Conservation (phyloP, 768 basidiomycete species). For the Suillus discolor region DNA sequence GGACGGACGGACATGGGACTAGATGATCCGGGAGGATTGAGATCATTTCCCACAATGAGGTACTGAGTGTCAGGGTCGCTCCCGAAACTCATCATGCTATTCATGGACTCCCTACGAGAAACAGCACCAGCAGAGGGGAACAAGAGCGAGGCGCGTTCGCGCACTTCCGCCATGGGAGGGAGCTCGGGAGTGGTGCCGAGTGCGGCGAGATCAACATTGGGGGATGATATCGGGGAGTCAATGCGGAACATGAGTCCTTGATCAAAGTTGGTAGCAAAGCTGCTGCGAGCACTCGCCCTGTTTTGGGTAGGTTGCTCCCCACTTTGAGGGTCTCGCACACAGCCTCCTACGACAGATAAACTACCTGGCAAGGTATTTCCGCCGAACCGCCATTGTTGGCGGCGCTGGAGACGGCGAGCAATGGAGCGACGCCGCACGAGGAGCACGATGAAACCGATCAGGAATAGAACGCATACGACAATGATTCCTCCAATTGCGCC, state of each 20-base stretch:
- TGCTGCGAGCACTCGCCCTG: slow-evolving; percentile 49
- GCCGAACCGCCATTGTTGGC: slow-evolving; percentile 49
- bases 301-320: slow-evolving; percentile 22
- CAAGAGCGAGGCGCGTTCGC: slow-evolving; percentile 33
- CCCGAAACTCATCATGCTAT: slow-evolving; percentile 40
- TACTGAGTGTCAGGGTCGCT: slow-evolving; percentile 44
- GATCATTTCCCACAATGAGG: slow-evolving; percentile 33
- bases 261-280: slow-evolving; percentile 66
- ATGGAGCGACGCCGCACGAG: slow-evolving; percentile 49
- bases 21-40: slow-evolving; percentile 28
- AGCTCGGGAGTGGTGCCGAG: slow-evolving; percentile 35
- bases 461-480: slow-evolving; percentile 30
- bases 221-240: slow-evolving; percentile 24
- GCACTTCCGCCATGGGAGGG: slow-evolving; percentile 60
- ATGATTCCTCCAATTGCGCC: slow-evolving; percentile 53
- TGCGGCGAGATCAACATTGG: slow-evolving; percentile 11
- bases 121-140: slow-evolving; percentile 28
- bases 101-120: slow-evolving; percentile 39
- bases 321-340: slow-evolving; percentile 15
- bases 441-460: slow-evolving; percentile 41
- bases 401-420: slow-evolving; percentile 43
- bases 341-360: slow-evolving; percentile 15
- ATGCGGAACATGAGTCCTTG: slow-evolving; percentile 35
- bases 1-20: slow-evolving; percentile 67
- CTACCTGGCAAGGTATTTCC: slow-evolving; percentile 16